A percentile compares a stretch with the other conserved stretches of the same genome.
phyloP scores from a whole-genome alignment of 306 rosid genomes.

The Fragaria nilgerrensis region DNA sequence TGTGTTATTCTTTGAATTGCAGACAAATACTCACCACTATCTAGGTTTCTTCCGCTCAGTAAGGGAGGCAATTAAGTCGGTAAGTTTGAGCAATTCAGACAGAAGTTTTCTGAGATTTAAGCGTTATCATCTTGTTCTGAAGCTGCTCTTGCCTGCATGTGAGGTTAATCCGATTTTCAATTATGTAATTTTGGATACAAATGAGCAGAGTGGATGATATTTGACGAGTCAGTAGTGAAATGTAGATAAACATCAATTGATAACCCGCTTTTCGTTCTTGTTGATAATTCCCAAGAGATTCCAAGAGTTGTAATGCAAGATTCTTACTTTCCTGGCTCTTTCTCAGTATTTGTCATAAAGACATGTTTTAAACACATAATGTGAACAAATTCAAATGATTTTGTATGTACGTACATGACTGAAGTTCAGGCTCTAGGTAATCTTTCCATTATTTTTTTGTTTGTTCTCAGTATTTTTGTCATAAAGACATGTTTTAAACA shows the following conservation, averaged over 20 bases:
- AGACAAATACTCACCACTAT: constrained; percentile 95
- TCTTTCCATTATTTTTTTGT: background rate
- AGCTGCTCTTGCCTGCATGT: constrained; percentile 36
- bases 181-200: constrained; percentile 1
- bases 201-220: background rate
- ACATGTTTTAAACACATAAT: background rate
- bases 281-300: background rate
- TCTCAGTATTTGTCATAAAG: background rate
- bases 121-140: constrained; percentile 35
- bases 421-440: background rate
- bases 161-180: constrained; percentile 19
- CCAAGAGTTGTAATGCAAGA: background rate
- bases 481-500: no score
- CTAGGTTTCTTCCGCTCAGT: constrained; percentile 64
- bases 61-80: constrained; percentile 75
- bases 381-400: background rate
- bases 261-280: background rate
- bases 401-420: background rate
- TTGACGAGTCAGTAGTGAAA: background rate
- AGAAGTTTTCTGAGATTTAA: constrained; percentile 49
- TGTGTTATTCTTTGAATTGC: constrained; percentile 32
- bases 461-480: no score
- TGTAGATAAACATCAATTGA: background rate
- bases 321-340: background rate
- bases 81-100: constrained; percentile 62